Base-by-base conservation (phyloP, 805 yeast species). In the Hagleromyces aurorensis region DNA sequence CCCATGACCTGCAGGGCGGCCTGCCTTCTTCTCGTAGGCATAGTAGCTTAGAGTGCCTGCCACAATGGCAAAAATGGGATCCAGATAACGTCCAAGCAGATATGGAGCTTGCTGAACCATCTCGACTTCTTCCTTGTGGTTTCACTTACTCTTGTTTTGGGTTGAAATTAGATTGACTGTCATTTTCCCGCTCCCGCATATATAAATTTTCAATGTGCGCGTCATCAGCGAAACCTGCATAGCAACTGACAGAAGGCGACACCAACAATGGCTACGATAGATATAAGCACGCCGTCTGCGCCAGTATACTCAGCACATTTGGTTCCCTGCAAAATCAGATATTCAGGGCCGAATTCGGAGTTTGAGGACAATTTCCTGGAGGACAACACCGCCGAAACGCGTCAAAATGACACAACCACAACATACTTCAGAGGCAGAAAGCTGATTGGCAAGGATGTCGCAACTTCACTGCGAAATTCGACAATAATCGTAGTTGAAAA, bases 31-130 rank as follows among this genome's bases (percentile, higher is more conserved):
- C 48, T 81, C 93, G 40, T 76, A 75, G 7, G 75, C 57, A 40
- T 70, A 76, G 50, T 75, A 81, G 4, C 85, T 72, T 6, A 69
- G 55, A 0, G 69, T 64, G 1, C 93, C 93, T 2, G 79, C 65
- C 0, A 64, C 48, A 3, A 79, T 45, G 3, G 80, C 87, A 38
- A 78, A 68, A 3, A 77, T 16, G 4, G 89, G 85, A 49, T 81
- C 93, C 7, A 69, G 50, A 38, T 63, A 58, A 45, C 78, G 32
- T 7, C 46, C 46, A 12, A 36, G 27, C 7, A 42, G 32, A 28
- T 32, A 40, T 5, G 42, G 44, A 17, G 38, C 41, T 15, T 37
- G 41, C 15, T 30, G 15, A 5, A 29, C 37, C 40, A 34, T 33
- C 12, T n/a, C n/a, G n/a, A n/a, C n/a, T n/a, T n/a, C n/a, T n/a